Percentiles rank a stretch among this genome's conserved stretches.
These are phyloP conservation scores for Umbelopsis sp. DNA, from an alignment of 192 early-diverging fungal species.

Conservation along the genomic window DNA sequence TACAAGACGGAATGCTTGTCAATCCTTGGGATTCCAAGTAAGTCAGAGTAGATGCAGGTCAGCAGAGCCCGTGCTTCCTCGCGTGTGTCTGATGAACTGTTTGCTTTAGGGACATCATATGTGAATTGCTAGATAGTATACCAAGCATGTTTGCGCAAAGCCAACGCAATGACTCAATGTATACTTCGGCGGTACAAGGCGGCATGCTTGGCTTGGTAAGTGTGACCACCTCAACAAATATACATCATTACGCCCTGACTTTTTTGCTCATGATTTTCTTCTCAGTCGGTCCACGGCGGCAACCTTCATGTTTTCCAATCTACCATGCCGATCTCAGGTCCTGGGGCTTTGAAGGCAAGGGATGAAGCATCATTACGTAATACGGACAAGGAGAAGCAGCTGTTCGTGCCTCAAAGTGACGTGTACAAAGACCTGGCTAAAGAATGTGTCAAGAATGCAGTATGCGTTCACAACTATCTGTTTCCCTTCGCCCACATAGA, in stretches of 20 bases:
- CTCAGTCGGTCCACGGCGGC: conserved; percentile 61
- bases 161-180: conserved; percentile 75
- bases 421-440: conserved; percentile 87
- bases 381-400: conserved; percentile 89
- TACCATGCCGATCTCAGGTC: conserved; percentile 82
- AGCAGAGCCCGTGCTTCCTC: background rate
- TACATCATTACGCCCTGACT: background rate
- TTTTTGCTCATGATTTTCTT: background rate
- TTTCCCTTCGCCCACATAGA: conserved; percentile 91
- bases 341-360: conserved; percentile 82
- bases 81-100: background rate
- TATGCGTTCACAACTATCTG: conserved; percentile 87
- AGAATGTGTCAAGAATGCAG: conserved; percentile 78
- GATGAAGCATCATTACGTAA: conserved; percentile 90
- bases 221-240: background rate
- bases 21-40: conserved; percentile 84
- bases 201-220: conserved; percentile 73
- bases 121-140: conserved; percentile 78
- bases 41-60: background rate
- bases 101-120: conserved; percentile 68
- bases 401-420: conserved; percentile 85
- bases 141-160: conserved; percentile 87
- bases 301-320: conserved; percentile 91
- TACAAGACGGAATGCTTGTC: conserved; percentile 91
- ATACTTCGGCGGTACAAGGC: conserved; percentile 84